Evolutionary conservation across 345 rosid genomes (phyloP).

Genomic region (Mallotus nudiflorus): DNA sequence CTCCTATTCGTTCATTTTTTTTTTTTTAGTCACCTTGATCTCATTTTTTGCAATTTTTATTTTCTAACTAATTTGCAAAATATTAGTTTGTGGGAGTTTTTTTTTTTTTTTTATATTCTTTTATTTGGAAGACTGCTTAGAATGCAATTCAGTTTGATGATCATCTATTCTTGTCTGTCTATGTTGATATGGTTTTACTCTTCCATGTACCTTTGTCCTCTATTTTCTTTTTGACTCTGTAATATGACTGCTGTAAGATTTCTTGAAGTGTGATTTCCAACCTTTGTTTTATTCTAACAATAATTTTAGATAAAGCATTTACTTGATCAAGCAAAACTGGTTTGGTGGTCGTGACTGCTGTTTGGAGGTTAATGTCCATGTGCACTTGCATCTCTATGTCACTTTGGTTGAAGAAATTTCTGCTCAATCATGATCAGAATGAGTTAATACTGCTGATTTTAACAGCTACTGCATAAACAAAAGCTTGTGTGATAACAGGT

Average conservation of each 20-base stretch:
- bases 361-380: not conserved
- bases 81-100: conserved; percentile 4
- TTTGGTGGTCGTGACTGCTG: not conserved
- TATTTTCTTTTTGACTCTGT: not conserved
- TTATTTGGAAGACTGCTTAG: not conserved
- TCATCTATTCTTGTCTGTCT: not conserved
- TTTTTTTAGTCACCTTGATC: not conserved
- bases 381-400: not conserved
- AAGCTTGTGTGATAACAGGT: not conserved
- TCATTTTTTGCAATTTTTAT: conserved; percentile 1
- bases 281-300: not conserved
- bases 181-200: not conserved
- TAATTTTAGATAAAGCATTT: no score
- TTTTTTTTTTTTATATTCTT: conserved; percentile 7
- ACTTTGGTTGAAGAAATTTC: not conserved
- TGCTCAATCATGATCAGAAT: not conserved
- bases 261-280: not conserved
- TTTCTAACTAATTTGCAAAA: conserved; percentile 2
- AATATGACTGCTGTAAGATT: not conserved
- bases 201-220: not conserved
- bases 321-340: not conserved
- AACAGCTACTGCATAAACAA: not conserved
- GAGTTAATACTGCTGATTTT: not conserved
- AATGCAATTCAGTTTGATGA: conserved; percentile 2
- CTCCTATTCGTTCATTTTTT: conserved; percentile 19